Conservation (phyloP, 2,329 filamentous ascomycete species). For the Nannizziopsis barbatae region DNA sequence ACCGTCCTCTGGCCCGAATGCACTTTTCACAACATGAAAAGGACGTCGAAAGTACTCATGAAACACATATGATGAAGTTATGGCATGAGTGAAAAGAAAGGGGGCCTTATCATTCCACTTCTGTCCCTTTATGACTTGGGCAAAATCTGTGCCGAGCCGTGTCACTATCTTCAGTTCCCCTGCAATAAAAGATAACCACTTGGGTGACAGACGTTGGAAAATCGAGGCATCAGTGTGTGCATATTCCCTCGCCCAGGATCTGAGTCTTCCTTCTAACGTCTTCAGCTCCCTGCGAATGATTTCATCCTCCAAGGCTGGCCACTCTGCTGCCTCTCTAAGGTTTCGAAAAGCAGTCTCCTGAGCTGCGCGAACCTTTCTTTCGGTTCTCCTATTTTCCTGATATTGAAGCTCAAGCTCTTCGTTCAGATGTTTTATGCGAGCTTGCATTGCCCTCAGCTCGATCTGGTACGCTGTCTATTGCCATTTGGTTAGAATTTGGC, state of each 20-base stretch:
- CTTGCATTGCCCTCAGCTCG: no score
- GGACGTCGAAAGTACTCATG: not conserved
- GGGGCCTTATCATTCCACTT: not conserved
- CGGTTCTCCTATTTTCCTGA: not conserved
- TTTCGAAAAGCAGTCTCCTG: constrained; percentile 10
- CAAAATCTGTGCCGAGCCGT: not conserved
- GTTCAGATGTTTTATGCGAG: not conserved
- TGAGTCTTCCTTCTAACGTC: constrained; percentile 4
- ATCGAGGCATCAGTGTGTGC: not conserved
- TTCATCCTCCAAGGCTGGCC: constrained; percentile 8
- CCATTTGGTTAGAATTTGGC: not conserved
- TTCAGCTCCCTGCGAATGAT: constrained; percentile 5
- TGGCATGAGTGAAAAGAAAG: not conserved
- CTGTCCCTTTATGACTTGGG: not conserved
- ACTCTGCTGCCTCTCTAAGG: constrained; percentile 6
- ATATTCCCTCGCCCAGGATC: constrained; percentile 10
- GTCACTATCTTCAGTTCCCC: not conserved
- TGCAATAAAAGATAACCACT: not conserved
- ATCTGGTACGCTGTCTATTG: no score
- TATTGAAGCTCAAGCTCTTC: not conserved
- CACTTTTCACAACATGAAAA: not conserved
- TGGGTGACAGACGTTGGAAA: not conserved
- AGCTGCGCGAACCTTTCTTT: constrained; percentile 3
- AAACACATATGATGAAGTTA: not conserved
- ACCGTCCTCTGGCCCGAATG: not conserved